Conservation (phyloP, 140 eudicot genomes). For the Ambrosia hybrid region DNA sequence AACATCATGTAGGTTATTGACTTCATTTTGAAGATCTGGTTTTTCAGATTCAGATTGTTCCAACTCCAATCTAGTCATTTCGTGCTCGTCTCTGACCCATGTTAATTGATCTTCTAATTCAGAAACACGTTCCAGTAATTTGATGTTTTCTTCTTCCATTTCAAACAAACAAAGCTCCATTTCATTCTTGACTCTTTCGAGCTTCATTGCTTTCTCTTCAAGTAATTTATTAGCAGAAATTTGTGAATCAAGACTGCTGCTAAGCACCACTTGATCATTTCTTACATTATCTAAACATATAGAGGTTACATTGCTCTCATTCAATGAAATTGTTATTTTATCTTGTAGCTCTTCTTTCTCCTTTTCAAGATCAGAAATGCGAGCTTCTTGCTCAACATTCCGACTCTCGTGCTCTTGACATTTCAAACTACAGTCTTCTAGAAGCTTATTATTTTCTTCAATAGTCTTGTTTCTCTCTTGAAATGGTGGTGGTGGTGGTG, state of each 20-base stretch:
- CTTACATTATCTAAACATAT: conserved; percentile 54
- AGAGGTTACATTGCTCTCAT: conserved; percentile 50
- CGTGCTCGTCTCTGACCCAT: conserved; percentile 37
- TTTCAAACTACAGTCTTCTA: conserved; percentile 39
- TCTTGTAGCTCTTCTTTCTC: conserved; percentile 54
- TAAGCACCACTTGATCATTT: conserved; percentile 47
- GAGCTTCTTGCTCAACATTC: conserved; percentile 41
- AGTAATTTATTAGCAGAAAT: conserved; percentile 58
- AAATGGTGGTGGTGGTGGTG: no score
- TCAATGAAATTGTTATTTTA: conserved; percentile 41
- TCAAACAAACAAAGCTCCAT: conserved; percentile 45
- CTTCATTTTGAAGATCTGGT: conserved; percentile 54
- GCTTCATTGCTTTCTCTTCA: conserved; percentile 44
- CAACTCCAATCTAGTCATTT: conserved; percentile 36
- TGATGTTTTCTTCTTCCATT: conserved; percentile 59
- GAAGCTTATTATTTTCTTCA: conserved; percentile 45
- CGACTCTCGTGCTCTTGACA: conserved; percentile 40
- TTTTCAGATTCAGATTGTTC: conserved; percentile 36
- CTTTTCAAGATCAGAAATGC: conserved; percentile 36
- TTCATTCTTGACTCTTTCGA: conserved; percentile 45
- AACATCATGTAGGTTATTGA: conserved; percentile 37
- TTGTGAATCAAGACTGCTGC: conserved; percentile 54
- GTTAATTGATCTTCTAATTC: conserved; percentile 48
- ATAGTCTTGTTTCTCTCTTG: conserved; percentile 34
- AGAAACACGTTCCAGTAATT: conserved; percentile 41